Evolutionary conservation across 2,329 filamentous ascomycete species (phyloP).

Genomic region (Cladosporium sp.): DNA sequence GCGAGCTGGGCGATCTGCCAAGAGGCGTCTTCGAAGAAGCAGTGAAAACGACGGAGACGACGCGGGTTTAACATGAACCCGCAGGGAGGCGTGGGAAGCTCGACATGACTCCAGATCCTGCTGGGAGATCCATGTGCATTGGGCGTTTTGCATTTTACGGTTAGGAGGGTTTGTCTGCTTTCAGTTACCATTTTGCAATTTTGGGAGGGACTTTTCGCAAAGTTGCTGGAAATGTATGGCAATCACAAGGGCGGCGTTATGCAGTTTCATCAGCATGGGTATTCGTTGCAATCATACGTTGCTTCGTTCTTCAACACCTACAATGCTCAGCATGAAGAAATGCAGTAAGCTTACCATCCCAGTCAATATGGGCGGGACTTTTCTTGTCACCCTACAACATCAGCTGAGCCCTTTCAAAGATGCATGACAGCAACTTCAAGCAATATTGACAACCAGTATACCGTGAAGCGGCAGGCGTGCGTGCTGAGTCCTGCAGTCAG

Average conservation of each 20-base stretch:
- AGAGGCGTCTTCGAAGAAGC: background rate
- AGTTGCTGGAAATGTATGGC: background rate
- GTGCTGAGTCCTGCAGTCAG: conserved; percentile 4
- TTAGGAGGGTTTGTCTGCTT: background rate
- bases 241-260: background rate
- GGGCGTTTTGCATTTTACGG: background rate
- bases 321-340: background rate
- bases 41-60: background rate
- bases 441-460: background rate
- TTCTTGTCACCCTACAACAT: background rate
- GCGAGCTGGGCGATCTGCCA: background rate
- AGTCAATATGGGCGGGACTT: background rate
- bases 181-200: background rate
- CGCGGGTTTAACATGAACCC: background rate
- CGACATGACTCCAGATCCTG: background rate
- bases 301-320: background rate
- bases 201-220: background rate
- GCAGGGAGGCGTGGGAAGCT: background rate
- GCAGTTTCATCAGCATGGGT: background rate
- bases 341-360: background rate
- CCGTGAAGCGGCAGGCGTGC: background rate
- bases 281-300: background rate
- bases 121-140: background rate
- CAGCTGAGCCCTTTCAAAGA: background rate
- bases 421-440: background rate